Evolutionary conservation across 306 rosid genomes (phyloP), one percentile per base, ranked within the genome.

Genomic region (Vachellia pachyceras): DNA sequence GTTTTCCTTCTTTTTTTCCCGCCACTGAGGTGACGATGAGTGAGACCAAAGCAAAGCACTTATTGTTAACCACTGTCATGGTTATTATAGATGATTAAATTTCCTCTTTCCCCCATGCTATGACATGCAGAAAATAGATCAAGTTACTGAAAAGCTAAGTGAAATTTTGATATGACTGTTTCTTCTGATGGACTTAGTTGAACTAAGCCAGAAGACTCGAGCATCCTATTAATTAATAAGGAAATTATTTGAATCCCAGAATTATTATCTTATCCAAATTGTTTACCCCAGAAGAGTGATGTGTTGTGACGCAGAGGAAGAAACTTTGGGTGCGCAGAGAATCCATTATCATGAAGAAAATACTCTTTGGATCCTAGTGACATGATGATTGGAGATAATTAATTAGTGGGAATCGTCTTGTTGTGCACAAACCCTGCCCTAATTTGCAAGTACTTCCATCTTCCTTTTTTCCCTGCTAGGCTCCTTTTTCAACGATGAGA

Each of bases 391-490:
- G 65, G 41, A 22, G 37, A 8, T 37, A 1, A 52, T 58, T 64
- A 15, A 14, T 64, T 77, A 60, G 81, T 83, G 83, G 83, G 79
- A 83, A 68, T 80, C 54, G 25, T 22, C 76, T 77, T 83, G 72
- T 39, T 75, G 80, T 86, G 78, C 82, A 55, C 44, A 42, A 20
- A 49, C 55, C 54, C 67, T 55, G 49, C 1, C 73, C 78, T 72
- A 29, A 57, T 5, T 82, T 47, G 2, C 4, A 73, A 57, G 81
- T 18, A 40, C 57, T 71, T n/a, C 64, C 7, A 39, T 73, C 63
- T 54, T 80, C 33, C 1, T 18, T 3, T 22, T 47, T 7, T 54
- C 5, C 18, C 2, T 73, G 10, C 10, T 33, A 10, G 14, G 46
- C 46, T 49, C 18, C 44, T 29, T 29, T 29, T 29, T 29, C 33